A percentile compares a stretch with the other conserved stretches of the same genome.
These are phyloP conservation scores for Asterophora lycoperdoides DNA, from an alignment of 768 basidiomycete species.

Conservation along the genomic window DNA sequence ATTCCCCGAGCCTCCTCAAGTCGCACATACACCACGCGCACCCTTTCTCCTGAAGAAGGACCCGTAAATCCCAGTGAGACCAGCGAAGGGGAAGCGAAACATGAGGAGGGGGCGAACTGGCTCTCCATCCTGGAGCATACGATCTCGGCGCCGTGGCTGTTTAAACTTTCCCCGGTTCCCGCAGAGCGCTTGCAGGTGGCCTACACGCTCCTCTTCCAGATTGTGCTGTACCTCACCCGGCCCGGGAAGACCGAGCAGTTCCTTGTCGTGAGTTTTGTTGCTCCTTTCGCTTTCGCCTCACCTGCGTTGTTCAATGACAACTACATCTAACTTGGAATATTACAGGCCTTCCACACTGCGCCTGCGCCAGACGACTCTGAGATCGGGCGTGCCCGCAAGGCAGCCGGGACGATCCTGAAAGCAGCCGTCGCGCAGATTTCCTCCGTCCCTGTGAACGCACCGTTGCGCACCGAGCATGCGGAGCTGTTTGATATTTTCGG, in stretches of 20 bases:
- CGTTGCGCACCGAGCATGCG: constrained; percentile 16
- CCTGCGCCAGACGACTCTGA: constrained; percentile 21
- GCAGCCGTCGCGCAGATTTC: constrained; percentile 21
- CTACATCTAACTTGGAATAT: background rate
- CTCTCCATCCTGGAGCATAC: constrained; percentile 22
- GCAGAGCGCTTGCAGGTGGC: constrained; percentile 17
- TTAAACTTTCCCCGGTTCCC: constrained; percentile 12
- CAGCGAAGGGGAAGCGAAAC: background rate
- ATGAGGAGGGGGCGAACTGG: constrained; percentile 14
- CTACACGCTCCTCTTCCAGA: constrained; percentile 23
- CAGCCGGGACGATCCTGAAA: constrained; percentile 15
- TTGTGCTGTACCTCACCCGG: constrained; percentile 23
- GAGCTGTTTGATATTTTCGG: constrained; percentile 23
- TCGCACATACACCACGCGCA: background rate
- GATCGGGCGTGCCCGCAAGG: constrained; percentile 23
- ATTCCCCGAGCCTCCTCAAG: background rate
- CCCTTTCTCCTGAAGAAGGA: background rate
- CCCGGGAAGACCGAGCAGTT: constrained; percentile 19
- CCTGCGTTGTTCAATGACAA: background rate
- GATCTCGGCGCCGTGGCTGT: constrained; percentile 21
- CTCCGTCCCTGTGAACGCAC: constrained; percentile 16
- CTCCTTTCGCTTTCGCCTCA: no score
- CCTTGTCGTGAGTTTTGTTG: constrained; percentile 16
- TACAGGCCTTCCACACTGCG: constrained; percentile 22
- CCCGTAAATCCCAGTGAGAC: background rate